These are phyloP conservation scores for Melaleuca alternifolia DNA, from an alignment of 345 rosid species.

Conservation along the genomic window DNA sequence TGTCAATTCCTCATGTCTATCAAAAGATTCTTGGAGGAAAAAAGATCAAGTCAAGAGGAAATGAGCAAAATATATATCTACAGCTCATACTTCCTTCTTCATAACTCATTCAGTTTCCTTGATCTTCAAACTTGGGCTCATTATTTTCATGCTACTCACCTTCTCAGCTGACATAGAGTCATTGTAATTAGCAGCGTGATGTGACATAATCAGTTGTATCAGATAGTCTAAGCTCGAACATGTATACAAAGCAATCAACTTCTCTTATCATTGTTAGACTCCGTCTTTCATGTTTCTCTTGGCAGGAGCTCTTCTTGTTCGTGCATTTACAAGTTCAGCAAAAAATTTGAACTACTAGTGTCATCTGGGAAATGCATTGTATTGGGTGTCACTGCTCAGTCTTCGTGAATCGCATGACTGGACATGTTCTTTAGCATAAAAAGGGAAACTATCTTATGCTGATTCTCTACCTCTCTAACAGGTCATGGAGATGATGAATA, in stretches of 20 bases:
- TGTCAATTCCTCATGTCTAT: not conserved
- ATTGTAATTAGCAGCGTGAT: not conserved
- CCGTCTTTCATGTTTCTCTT: not conserved
- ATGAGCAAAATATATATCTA: not conserved
- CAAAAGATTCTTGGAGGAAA: not conserved
- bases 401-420: not conserved
- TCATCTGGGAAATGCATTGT: not conserved
- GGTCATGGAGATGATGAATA: conserved; percentile 58
- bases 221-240: not conserved
- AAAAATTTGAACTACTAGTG: not conserved
- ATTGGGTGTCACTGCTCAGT: not conserved
- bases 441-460: not conserved
- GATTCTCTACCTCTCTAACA: conserved; percentile 8
- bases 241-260: not conserved
- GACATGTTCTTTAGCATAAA: not conserved
- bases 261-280: not conserved
- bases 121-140: not conserved
- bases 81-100: not conserved
- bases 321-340: not conserved
- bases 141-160: not conserved
- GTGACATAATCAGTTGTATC: not conserved
- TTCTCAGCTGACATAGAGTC: not conserved
- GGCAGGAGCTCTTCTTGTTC: not conserved
- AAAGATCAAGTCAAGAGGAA: not conserved
- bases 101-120: not conserved